These are phyloP conservation scores for Zoysia japonica DNA, from an alignment of 176 grass and related monocot species.

Conservation along the genomic window DNA sequence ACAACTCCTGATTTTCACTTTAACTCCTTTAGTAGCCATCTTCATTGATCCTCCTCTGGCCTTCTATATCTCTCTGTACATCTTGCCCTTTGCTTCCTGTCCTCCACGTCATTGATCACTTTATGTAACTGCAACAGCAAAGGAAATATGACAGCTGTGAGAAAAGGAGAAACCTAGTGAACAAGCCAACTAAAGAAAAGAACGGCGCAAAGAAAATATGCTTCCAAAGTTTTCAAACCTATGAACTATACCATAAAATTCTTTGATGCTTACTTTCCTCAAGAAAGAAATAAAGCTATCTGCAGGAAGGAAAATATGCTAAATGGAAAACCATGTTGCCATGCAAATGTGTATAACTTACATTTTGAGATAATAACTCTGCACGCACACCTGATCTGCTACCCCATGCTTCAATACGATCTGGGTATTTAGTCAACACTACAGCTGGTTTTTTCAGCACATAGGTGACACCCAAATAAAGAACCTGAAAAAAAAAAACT, in stretches of 20 bases:
- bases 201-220: background rate
- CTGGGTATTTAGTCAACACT: too few species aligned
- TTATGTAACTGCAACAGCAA: constrained; percentile 81
- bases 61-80: constrained; percentile 71
- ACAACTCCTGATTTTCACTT: too few species aligned
- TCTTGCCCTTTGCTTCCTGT: constrained; percentile 70
- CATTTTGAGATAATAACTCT: too few species aligned
- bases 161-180: constrained; percentile 6
- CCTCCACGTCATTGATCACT: constrained; percentile 77
- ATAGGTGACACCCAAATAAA: too few species aligned
- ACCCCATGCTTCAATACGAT: too few species aligned
- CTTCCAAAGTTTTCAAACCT: background rate
- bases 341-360: too few species aligned
- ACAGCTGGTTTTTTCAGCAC: too few species aligned
- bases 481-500: too few species aligned
- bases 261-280: constrained; percentile 78
- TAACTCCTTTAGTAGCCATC: background rate
- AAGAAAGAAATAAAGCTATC: too few species aligned
- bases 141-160: constrained; percentile 85
- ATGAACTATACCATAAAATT: constrained; percentile 75
- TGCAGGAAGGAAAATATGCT: too few species aligned
- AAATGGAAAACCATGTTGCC: too few species aligned
- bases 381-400: too few species aligned
- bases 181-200: constrained; percentile 37
- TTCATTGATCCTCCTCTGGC: constrained; percentile 59